A percentile compares a stretch with the other conserved stretches of the same genome.
These are phyloP conservation scores for Erythrobasidium hasegawianum DNA, from an alignment of 1,284 basidiomycete species.

Conservation along the genomic window DNA sequence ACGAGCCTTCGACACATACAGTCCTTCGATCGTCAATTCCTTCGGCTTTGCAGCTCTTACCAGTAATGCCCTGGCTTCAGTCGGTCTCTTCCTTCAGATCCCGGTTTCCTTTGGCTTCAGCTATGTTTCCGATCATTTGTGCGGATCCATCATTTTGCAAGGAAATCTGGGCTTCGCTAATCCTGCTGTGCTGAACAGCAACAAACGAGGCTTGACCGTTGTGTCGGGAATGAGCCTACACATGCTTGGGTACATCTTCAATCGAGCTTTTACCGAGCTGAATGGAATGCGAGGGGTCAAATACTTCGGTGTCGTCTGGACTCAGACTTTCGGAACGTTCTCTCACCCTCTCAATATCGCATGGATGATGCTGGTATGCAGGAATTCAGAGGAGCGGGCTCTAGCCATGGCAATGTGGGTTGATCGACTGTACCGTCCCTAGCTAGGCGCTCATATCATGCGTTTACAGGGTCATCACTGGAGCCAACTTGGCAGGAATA, in stretches of 20 bases:
- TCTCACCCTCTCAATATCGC: conserved; percentile 46
- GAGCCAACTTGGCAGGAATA: conserved; percentile 45
- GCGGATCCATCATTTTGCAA: not conserved
- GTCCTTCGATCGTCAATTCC: conserved; percentile 44
- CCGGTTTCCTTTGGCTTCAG: conserved; percentile 39
- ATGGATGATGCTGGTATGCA: conserved; percentile 46
- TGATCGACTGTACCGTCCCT: too few relatives aligned
- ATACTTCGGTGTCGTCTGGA: conserved; percentile 45
- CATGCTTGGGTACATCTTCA: conserved; percentile 43
- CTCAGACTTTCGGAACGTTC: conserved; percentile 40
- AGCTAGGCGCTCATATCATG: too few relatives aligned
- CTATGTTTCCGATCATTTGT: conserved; percentile 43
- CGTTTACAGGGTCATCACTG: conserved; percentile 30
- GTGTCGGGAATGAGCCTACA: conserved; percentile 41
- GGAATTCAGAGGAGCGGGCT: conserved; percentile 44
- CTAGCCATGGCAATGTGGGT: conserved; percentile 46
- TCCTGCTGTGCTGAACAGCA: conserved; percentile 25
- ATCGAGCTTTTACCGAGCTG: conserved; percentile 42
- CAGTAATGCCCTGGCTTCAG: conserved; percentile 44
- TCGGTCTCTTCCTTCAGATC: conserved; percentile 46
- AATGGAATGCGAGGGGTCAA: conserved; percentile 32
- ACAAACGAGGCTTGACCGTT: conserved; percentile 42
- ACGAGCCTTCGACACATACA: conserved; percentile 44
- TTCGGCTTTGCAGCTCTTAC: conserved; percentile 45
- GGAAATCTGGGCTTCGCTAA: too few relatives aligned